Percentiles rank a stretch among this genome's conserved stretches.
Evolutionary conservation across 331 rosid genomes (phyloP).

Genomic region (Telfairia occidentalis): DNA sequence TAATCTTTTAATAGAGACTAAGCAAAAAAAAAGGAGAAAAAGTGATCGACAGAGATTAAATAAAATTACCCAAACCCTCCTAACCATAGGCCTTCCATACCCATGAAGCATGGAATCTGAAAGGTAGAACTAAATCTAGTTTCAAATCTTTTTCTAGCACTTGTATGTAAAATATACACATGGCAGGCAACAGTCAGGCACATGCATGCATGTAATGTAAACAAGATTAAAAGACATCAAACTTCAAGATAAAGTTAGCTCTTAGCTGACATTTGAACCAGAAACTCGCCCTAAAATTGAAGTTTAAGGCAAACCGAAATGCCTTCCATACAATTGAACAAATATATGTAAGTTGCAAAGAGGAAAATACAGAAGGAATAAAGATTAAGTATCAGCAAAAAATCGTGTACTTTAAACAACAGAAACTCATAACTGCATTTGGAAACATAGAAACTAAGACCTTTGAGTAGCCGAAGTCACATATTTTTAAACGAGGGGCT

Average conservation of each 20-base stretch:
- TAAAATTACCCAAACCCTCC: constrained; percentile 2
- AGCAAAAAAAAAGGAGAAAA: not conserved
- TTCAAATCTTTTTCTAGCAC: constrained; percentile 3
- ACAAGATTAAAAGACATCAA: not conserved
- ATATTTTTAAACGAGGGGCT: constrained; percentile 78
- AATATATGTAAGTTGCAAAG: not conserved
- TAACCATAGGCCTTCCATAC: not conserved
- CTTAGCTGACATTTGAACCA: constrained; percentile 2
- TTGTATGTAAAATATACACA: not conserved
- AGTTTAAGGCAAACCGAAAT: not conserved
- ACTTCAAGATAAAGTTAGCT: constrained; percentile 1
- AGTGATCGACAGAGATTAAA: not conserved
- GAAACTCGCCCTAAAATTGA: not conserved
- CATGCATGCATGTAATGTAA: too few relatives aligned
- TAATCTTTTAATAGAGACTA: constrained; percentile 2
- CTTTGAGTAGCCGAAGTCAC: constrained; percentile 97
- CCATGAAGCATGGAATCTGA: constrained; percentile 3
- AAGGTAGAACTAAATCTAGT: constrained; percentile 6
- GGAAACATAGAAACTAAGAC: constrained; percentile 19
- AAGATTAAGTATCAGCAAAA: not conserved
- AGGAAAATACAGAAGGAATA: not conserved
- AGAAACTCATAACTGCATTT: not conserved
- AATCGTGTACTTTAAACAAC: not conserved
- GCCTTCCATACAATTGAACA: not conserved
- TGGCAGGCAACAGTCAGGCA: too few relatives aligned